Base-by-base conservation (phyloP, 1,139 yeast species). In the Magnusiomyces sp. region DNA sequence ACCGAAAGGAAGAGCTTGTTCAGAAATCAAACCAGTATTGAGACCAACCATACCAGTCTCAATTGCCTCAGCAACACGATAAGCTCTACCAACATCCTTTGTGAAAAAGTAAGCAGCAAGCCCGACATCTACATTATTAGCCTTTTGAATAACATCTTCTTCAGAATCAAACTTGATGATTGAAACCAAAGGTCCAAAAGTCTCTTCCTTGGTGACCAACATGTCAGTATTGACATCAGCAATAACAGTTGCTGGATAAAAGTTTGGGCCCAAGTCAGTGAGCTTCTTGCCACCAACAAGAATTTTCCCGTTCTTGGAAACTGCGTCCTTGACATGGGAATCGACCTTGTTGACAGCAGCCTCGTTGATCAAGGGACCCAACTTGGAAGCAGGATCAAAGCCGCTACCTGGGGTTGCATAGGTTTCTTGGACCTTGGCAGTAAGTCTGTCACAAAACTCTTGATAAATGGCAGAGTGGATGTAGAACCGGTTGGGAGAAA, bases 171-270 rank as follows among this genome's bases (percentile, higher is more conserved):
- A 71, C 59, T 62, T 64, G 56, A 84, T 75, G 40, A 89, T 67
- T 1, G 94, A 92, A 49, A 92, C 94, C 44, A 89, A 72, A 4
- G 97, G 97, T 11, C 96, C 97, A 65, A 89, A 89, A 1, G 95
- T 87, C 69, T 89, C 97, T 59, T 87, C 94, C 33, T 69, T 62
- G 52, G 80, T 72, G 27, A 88, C 83, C 51, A 67, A 62, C 75
- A 88, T 85, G 40, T 75, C 75, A 6, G 72, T 68, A 47, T 86
- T 77, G 38, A 85, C 89, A 55, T 80, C 76, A 11, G 79, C 72
- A 52, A 89, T 64, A 9, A 89, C 79, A 1, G 94, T 84, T 51
- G 94, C 86, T 16, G 81, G 81, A 64, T 80, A 89, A 68, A 86
- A 89, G 59, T 77, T 75, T 46, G 79, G 77, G 5, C 95, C 95